A percentile compares a stretch with the other conserved stretches of the same genome.
phyloP scores from a whole-genome alignment of 192 early-diverging fungal species.

The Gamsiella multidivaricata region DNA sequence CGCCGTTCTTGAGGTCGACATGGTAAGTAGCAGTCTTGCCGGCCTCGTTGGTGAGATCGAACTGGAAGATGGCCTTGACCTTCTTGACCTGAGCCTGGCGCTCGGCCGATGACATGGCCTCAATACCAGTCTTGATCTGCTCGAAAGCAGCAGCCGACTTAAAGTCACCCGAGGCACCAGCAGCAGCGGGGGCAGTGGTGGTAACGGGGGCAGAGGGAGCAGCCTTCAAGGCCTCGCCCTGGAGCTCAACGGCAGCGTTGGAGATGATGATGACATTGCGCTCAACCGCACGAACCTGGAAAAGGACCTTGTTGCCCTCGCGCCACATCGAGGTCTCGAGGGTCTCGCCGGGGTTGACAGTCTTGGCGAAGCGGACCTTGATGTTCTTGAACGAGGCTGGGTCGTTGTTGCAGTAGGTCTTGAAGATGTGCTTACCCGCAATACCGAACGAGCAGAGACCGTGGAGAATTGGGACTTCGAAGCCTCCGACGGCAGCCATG shows the following conservation, averaged over 20 bases:
- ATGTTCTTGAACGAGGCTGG: slow-evolving; percentile 80
- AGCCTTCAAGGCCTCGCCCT: slow-evolving; percentile 54
- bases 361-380: slow-evolving; percentile 91
- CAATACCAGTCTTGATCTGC: slow-evolving; percentile 67
- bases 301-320: slow-evolving; percentile 89
- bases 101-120: slow-evolving; percentile 67
- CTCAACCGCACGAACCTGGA: slow-evolving; percentile 95
- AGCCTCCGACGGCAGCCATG: slow-evolving; percentile 94
- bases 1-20: slow-evolving; percentile 85
- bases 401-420: slow-evolving; percentile 77
- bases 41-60: slow-evolving; percentile 78
- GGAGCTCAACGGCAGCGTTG: slow-evolving; percentile 92
- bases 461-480: slow-evolving; percentile 97
- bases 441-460: slow-evolving; percentile 95
- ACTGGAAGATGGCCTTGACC: slow-evolving; percentile 83
- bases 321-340: slow-evolving; percentile 98
- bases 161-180: slow-evolving; percentile 71
- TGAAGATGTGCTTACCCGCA: slow-evolving; percentile 90
- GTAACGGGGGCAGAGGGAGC: slow-evolving; percentile 48
- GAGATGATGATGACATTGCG: slow-evolving; percentile 90
- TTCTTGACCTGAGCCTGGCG: slow-evolving; percentile 72
- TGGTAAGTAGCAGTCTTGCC: slow-evolving; percentile 78
- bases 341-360: slow-evolving; percentile 97
- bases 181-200: slow-evolving; percentile 28
- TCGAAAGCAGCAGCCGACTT: slow-evolving; percentile 78